A percentile compares a stretch with the other conserved stretches of the same genome.
These are phyloP conservation scores for Neonectria punicea DNA, from an alignment of 2,329 filamentous ascomycete genomes.

Conservation along the genomic window DNA sequence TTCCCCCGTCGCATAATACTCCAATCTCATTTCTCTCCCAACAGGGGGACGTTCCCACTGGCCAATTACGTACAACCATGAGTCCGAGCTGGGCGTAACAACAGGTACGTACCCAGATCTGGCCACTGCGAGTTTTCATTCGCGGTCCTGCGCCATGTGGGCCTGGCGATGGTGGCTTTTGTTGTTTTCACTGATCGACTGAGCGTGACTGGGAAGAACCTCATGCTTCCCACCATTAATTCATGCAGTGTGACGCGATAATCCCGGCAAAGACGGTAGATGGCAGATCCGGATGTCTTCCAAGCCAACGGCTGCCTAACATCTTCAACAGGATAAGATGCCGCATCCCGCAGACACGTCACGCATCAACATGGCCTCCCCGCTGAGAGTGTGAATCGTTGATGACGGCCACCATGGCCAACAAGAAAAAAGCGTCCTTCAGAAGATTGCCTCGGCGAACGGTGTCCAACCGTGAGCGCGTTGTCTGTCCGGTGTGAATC, in stretches of 20 bases:
- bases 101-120: neutral
- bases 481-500: neutral
- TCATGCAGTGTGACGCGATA: neutral
- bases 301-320: conserved; percentile 25
- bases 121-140: neutral
- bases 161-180: conserved; percentile 7
- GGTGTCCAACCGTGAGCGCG: neutral
- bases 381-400: neutral
- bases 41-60: conserved; percentile 19
- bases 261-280: neutral
- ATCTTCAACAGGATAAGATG: neutral
- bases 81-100: conserved; percentile 19
- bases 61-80: conserved; percentile 19
- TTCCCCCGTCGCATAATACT: conserved; percentile 30
- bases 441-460: neutral
- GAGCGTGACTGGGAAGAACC: conserved; percentile 21
- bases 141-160: neutral
- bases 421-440: too few species aligned
- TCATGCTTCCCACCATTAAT: conserved; percentile 5
- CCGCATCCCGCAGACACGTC: conserved; percentile 33
- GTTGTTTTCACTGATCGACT: conserved; percentile 28
- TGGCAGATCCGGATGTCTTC: neutral
- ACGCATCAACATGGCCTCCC: conserved; percentile 12
- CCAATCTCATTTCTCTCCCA: conserved; percentile 39
- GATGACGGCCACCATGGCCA: too few species aligned